Percentiles rank a stretch among this genome's conserved stretches.
Conservation (phyloP, 2,329 filamentous ascomycete species). For the Paraphoma chrysanthemicola region DNA sequence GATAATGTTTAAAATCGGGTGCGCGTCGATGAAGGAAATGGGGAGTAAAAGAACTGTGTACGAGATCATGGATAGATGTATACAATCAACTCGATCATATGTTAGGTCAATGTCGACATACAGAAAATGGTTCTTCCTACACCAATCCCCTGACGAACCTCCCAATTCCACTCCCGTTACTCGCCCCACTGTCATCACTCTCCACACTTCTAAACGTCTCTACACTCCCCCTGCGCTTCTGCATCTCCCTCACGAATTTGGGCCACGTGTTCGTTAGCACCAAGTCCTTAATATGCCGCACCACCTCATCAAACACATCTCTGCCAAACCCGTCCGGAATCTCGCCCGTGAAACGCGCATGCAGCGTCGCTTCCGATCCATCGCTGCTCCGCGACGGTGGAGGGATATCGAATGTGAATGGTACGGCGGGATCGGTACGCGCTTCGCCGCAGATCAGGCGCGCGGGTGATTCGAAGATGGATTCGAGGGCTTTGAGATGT, state of each 20-base stretch:
- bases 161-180: background rate
- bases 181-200: constrained; percentile 6
- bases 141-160: constrained; percentile 2
- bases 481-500: constrained; percentile 13
- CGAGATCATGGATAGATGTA: background rate
- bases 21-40: background rate
- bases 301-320: constrained; percentile 11
- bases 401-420: constrained; percentile 4
- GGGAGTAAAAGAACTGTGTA: too few species aligned
- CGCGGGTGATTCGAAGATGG: constrained; percentile 11
- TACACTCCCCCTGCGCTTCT: background rate
- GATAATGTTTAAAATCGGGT: constrained; percentile 3
- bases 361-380: background rate
- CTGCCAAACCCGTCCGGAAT: constrained; percentile 5
- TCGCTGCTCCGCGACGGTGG: background rate
- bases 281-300: constrained; percentile 13
- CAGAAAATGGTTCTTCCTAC: background rate
- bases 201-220: constrained; percentile 2
- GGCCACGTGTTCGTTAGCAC: constrained; percentile 25
- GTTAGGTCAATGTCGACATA: too few species aligned
- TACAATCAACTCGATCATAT: too few species aligned
- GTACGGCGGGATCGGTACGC: constrained; percentile 4
- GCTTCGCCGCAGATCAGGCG: constrained; percentile 8
- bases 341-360: background rate
- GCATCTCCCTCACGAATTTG: constrained; percentile 20